A percentile compares a stretch with the other conserved stretches of the same genome.
Conservation (phyloP, 139 green algal genomes). For the Coccomyxa sp. region DNA sequence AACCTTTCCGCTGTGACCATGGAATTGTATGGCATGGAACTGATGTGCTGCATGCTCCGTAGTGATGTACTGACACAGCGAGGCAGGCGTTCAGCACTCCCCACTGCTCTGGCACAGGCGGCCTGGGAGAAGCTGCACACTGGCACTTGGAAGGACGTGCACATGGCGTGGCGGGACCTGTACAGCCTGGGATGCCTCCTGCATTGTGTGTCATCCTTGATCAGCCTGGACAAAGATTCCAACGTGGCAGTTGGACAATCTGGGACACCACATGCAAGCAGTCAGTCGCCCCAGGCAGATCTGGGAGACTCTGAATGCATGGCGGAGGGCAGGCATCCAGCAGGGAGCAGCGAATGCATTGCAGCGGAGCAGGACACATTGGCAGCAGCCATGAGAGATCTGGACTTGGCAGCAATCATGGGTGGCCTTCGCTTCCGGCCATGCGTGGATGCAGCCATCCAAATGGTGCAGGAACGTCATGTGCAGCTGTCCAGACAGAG, state of each 20-base stretch:
- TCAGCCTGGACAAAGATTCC: too few relatives aligned
- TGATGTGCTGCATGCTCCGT: not conserved
- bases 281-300: not conserved
- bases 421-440: slow-evolving; percentile 57
- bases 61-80: too few relatives aligned
- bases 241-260: too few relatives aligned
- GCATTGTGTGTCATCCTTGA: not conserved
- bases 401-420: slow-evolving; percentile 84
- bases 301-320: not conserved
- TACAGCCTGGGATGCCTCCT: slow-evolving; percentile 65
- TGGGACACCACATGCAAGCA: too few relatives aligned
- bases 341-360: not conserved
- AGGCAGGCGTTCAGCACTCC: not conserved
- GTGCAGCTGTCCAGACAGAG: too few relatives aligned
- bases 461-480: slow-evolving; percentile 7
- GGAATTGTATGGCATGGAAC: too few relatives aligned
- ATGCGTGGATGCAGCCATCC: slow-evolving; percentile 36
- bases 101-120: not conserved
- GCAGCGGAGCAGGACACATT: not conserved
- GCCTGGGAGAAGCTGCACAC: slow-evolving; percentile 84
- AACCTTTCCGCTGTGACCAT: too few relatives aligned
- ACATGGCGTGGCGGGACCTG: slow-evolving; percentile 70
- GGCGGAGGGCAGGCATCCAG: not conserved
- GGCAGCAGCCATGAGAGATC: slow-evolving; percentile 32
- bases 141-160: slow-evolving; percentile 74